Base-by-base conservation (phyloP, 495 filamentous ascomycete species). In the Astrothelium subdiscretum region DNA sequence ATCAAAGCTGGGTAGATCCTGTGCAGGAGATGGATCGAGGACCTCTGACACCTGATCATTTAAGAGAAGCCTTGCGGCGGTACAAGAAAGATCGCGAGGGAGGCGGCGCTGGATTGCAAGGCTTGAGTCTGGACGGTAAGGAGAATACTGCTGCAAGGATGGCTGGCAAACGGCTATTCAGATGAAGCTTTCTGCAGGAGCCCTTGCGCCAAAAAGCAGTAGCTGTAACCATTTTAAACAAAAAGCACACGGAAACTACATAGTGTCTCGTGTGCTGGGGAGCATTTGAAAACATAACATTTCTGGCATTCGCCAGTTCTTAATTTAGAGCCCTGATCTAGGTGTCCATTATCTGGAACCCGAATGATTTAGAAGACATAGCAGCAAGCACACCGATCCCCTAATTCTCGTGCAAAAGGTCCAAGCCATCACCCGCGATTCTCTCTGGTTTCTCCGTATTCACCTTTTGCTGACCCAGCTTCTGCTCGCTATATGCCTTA, bases 401-500 rank as follows among this genome's bases (percentile, higher is more conserved):
- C 65, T 82, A 85, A 62, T 81, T 73, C 73, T 85, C 82, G 71
- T 76, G 67, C 60, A 85, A 72, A 67, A 79, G 74, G 67, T 75
- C 77, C 62, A 72, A 62, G 77, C 84, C 85, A 31, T 68, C 67
- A 70, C 79, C 78, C 54, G 73, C 73, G 61, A 76, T 73, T 61
- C 70, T 72, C 70, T 74, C 67, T 35, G 83, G 81, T 80, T 86
- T 84, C 62, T 69, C 77, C 43, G 66, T 65, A 67, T 85, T 78
- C 52, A 81, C 66, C 74, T 81, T 78, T 73, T 79, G 72, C 73
- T 84, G 82, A 58, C 88, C 88, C 63, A 91, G 78, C 78, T 89
- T 87, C 73, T 90, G 80, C 82, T 92, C 89, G 65, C 81, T 79
- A 80, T 90, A 98, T 44, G 85, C 84, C 69, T 86, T 80, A 62